phyloP scores from a whole-genome alignment of 306 rosid species.

The Alnus rubra region DNA sequence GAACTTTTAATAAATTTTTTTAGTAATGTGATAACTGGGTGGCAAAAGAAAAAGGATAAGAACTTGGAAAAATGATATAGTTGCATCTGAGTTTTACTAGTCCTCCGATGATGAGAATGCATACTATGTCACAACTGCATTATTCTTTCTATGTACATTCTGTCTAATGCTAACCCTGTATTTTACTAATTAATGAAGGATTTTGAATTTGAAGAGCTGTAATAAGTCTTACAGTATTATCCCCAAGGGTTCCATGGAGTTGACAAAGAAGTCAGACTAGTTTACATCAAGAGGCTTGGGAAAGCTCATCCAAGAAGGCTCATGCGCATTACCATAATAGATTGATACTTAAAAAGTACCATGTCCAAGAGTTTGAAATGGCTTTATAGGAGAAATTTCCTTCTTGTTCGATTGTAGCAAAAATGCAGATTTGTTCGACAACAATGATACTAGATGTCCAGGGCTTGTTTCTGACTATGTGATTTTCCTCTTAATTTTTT shows the following conservation, averaged over 20 bases:
- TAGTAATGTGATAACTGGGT: neutral
- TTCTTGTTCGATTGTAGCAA: constrained; percentile 90
- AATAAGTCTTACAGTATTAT: constrained; percentile 88
- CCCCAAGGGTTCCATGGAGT: constrained; percentile 98
- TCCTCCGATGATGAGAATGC: constrained; percentile 17
- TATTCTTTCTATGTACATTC: neutral
- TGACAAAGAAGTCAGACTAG: constrained; percentile 95
- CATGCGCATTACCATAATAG: constrained; percentile 76
- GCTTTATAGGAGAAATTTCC: constrained; percentile 86
- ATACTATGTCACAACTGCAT: neutral
- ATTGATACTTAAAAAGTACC: constrained; percentile 85
- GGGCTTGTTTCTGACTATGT: constrained; percentile 47
- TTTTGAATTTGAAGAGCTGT: constrained; percentile 87
- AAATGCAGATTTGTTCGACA: constrained; percentile 74
- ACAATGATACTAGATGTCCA: constrained; percentile 93
- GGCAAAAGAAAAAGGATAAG: neutral
- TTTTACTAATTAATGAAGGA: constrained; percentile 53
- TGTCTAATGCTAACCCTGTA: constrained; percentile 32
- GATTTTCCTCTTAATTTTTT: too few relatives aligned
- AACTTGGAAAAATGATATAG: neutral
- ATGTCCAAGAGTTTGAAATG: constrained; percentile 94
- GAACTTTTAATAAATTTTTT: constrained; percentile 2
- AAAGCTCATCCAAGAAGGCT: constrained; percentile 92
- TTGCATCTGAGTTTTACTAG: neutral
- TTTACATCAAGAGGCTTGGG: constrained; percentile 94